These are phyloP conservation scores for Blepharisma undulans DNA, from an alignment of 169 alveolate genomes.

Conservation along the genomic window DNA sequence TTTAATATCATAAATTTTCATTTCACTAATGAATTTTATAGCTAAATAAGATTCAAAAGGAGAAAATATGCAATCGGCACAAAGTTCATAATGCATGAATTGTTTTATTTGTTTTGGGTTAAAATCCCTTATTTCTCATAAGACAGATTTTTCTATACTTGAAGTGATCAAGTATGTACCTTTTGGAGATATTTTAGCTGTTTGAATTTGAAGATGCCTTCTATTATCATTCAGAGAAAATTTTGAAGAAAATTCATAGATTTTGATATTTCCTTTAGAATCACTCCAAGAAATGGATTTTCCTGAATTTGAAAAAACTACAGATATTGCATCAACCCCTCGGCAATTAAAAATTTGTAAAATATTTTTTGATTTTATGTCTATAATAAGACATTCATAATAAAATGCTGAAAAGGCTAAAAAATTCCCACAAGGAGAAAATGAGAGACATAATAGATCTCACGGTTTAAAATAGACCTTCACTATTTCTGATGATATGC, in stretches of 20 bases:
- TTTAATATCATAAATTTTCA: no score
- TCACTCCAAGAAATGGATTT: background rate
- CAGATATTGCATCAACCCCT: background rate
- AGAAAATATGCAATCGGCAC: background rate
- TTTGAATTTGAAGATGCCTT: background rate
- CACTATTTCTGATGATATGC: background rate
- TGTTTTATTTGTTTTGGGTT: background rate
- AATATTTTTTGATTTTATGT: background rate
- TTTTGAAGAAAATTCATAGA: background rate
- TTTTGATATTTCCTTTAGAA: background rate
- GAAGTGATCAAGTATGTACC: background rate
- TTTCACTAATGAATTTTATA: no score
- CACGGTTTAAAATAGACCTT: no score
- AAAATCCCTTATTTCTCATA: background rate
- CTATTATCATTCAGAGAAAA: background rate
- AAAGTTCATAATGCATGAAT: background rate
- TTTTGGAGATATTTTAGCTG: background rate
- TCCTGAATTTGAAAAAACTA: background rate
- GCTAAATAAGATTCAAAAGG: background rate
- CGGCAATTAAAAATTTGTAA: background rate
- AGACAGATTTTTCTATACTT: background rate
- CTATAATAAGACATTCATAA: background rate
- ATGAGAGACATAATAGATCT: no score
- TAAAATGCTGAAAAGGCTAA: background rate
- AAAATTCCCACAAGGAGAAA: background rate